phyloP scores from a whole-genome alignment of 129 eudicot species.

The Solidago caesia region DNA sequence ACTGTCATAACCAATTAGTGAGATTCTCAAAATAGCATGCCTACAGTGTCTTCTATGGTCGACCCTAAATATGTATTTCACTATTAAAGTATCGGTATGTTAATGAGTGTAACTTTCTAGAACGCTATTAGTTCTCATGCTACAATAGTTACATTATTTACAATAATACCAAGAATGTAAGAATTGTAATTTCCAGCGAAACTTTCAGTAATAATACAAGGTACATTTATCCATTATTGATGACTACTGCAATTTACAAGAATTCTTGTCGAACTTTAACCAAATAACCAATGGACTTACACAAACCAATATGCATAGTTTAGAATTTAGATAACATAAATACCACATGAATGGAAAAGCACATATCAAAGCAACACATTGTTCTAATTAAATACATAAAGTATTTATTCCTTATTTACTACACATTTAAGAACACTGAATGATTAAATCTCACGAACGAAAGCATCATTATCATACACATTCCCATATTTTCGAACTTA shows the following conservation, averaged over 20 bases:
- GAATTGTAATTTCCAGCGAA: neutral
- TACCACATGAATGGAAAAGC: neutral
- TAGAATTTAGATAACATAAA: neutral
- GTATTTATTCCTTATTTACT: neutral
- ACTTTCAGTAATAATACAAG: neutral
- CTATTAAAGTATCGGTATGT: neutral
- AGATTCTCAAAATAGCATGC: neutral
- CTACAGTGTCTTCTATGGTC: neutral
- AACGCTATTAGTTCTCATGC: neutral
- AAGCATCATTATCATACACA: neutral
- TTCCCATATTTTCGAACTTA: neutral
- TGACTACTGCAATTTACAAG: neutral
- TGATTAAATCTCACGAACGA: neutral
- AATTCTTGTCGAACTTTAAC: neutral
- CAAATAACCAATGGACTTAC: no score
- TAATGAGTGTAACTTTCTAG: neutral
- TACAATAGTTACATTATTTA: neutral
- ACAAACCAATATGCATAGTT: neutral
- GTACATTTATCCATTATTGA: slow-evolving; percentile 2
- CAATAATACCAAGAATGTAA: neutral
- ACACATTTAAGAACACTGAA: neutral
- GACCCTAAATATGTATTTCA: slow-evolving; percentile 2
- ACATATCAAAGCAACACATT: neutral
- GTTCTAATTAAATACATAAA: neutral
- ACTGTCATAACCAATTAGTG: neutral